phyloP scores from a whole-genome alignment of 495 filamentous ascomycete genomes.

The Trichoderma virens region DNA sequence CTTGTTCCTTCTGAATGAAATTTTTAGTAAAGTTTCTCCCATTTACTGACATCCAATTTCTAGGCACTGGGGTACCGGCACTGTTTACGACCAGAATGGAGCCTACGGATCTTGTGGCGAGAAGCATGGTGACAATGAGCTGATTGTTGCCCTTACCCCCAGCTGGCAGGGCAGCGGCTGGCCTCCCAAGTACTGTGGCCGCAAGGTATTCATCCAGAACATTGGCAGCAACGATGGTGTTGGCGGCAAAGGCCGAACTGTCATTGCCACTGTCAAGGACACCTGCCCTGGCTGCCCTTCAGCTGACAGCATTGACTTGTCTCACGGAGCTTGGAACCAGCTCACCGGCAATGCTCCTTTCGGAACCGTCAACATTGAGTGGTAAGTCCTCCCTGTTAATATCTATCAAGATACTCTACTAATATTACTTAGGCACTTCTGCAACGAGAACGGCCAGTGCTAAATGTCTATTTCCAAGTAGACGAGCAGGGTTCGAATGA shows the following conservation, averaged over 20 bases:
- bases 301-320: slow-evolving; percentile 21
- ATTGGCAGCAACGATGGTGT: slow-evolving; percentile 20
- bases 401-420: neutral
- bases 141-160: slow-evolving; percentile 20
- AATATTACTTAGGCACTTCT: neutral
- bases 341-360: slow-evolving; percentile 14
- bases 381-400: slow-evolving; percentile 18
- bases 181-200: slow-evolving; percentile 23
- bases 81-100: slow-evolving; percentile 22
- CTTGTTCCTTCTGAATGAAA: neutral
- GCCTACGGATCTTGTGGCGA: slow-evolving; percentile 24
- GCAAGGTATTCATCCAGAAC: slow-evolving; percentile 25
- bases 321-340: slow-evolving; percentile 17
- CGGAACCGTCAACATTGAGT: slow-evolving; percentile 17
- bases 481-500: neutral
- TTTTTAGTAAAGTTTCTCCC: no score
- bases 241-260: slow-evolving; percentile 22
- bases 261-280: slow-evolving; percentile 24
- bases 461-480: neutral
- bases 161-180: slow-evolving; percentile 15
- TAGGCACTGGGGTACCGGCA: slow-evolving; percentile 20
- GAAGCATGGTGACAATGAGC: slow-evolving; percentile 15
- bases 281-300: slow-evolving; percentile 24
- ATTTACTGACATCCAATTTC: neutral
- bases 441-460: slow-evolving; percentile 1